These are phyloP conservation scores for Lasiodiplodia theobromae DNA, from an alignment of 2,329 filamentous ascomycete species.

Conservation along the genomic window DNA sequence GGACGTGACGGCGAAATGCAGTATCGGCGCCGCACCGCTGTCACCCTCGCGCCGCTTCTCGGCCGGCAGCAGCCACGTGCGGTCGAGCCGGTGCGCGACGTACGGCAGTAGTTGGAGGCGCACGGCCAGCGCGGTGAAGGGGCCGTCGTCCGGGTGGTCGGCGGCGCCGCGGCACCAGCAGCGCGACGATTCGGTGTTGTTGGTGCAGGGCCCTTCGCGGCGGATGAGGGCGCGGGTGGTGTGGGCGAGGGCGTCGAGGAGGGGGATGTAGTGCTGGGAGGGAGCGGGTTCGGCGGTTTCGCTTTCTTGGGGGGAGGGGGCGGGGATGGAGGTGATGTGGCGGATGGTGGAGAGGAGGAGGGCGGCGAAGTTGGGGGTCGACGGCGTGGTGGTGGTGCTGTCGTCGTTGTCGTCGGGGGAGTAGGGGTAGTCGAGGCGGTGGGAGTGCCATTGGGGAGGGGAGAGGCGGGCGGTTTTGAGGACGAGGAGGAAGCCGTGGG, in stretches of 20 bases:
- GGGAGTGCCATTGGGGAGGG: neutral
- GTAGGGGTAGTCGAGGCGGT: neutral
- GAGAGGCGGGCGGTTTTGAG: neutral
- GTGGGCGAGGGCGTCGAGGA: constrained; percentile 2
- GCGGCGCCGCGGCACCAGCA: constrained; percentile 22
- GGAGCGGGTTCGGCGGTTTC: neutral
- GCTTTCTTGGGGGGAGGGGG: neutral
- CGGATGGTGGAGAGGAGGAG: constrained; percentile 1
- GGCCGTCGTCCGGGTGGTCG: neutral
- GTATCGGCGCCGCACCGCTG: constrained; percentile 36
- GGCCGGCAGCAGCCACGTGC: neutral
- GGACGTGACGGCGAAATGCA: neutral
- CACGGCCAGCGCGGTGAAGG: neutral
- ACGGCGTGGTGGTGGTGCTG: neutral
- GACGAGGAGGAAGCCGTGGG: constrained; percentile 12
- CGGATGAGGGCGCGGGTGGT: neutral
- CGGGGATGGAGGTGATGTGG: neutral
- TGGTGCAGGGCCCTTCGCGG: neutral
- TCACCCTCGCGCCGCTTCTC: neutral
- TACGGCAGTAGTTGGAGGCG: neutral
- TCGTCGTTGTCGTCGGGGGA: neutral
- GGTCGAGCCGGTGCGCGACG: neutral
- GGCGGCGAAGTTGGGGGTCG: neutral
- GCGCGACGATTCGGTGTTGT: neutral
- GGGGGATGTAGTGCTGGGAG: neutral